Evolutionary conservation across 2,329 filamentous ascomycete genomes (phyloP).

Genomic region (Fusarium paranaense): DNA sequence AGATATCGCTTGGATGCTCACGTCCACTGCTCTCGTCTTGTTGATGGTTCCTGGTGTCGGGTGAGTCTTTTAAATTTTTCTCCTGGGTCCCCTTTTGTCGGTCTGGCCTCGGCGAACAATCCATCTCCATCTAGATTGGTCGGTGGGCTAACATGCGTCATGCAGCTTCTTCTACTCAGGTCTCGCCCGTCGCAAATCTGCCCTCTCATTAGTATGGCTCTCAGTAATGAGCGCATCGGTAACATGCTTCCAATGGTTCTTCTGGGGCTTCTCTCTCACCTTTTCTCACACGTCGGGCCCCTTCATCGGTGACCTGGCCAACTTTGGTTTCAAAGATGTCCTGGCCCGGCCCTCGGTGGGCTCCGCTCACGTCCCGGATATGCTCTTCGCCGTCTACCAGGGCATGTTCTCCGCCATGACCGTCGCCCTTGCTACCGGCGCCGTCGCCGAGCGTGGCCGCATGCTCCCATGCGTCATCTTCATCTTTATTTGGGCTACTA

Average conservation of each 20-base stretch:
- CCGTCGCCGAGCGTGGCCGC: constrained; percentile 86
- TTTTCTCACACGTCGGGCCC: constrained; percentile 82
- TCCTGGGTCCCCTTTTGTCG: background rate
- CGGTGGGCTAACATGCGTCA: background rate
- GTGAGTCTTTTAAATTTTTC: constrained; percentile 50
- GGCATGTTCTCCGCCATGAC: constrained; percentile 91
- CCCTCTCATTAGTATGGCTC: constrained; percentile 89
- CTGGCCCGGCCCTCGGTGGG: constrained; percentile 81
- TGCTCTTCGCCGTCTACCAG: constrained; percentile 88
- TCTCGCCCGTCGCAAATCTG: constrained; percentile 88
- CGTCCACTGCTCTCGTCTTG: constrained; percentile 82
- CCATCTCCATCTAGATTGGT: constrained; percentile 2
- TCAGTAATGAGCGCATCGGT: constrained; percentile 88
- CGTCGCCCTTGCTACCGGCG: constrained; percentile 85
- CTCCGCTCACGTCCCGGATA: constrained; percentile 78
- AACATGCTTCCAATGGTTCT: constrained; percentile 93
- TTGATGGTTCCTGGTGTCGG: constrained; percentile 95
- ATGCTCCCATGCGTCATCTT: constrained; percentile 91
- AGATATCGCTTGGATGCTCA: constrained; percentile 88
- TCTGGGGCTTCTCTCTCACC: constrained; percentile 87
- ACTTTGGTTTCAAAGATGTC: constrained; percentile 83
- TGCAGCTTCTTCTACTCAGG: constrained; percentile 89
- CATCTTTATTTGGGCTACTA: constrained; percentile 91
- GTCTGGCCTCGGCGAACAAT: background rate
- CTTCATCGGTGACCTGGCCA: constrained; percentile 82